Evolutionary conservation across 2,329 filamentous ascomycete genomes (phyloP).

Genomic region (Acephala macrosclerotiorum): DNA sequence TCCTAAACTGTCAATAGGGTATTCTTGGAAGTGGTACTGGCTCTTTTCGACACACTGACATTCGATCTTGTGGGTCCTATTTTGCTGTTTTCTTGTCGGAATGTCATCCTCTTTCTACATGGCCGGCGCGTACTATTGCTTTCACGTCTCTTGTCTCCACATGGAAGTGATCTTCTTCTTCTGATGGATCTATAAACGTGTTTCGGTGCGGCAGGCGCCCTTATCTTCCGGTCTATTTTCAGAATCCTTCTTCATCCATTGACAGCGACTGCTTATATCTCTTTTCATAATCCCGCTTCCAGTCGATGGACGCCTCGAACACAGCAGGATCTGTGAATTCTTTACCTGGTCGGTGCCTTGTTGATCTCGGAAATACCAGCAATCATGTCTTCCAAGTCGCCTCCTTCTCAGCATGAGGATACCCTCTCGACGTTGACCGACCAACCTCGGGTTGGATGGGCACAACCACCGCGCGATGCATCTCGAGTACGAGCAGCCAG

Average conservation of each 20-base stretch:
- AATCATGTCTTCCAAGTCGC: constrained; percentile 16
- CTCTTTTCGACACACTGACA: background rate
- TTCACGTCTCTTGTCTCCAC: background rate
- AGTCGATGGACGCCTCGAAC: background rate
- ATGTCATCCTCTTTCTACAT: constrained; percentile 4
- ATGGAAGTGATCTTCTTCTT: constrained; percentile 1
- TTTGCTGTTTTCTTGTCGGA: background rate
- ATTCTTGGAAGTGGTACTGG: constrained; percentile 12
- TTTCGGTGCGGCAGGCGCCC: background rate
- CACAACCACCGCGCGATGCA: background rate
- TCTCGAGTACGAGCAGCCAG: constrained; percentile 18
- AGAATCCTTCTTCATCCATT: background rate
- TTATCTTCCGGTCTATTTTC: background rate
- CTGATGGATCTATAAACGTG: background rate
- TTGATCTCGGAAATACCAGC: background rate
- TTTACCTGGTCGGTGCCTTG: background rate
- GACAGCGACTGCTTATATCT: background rate
- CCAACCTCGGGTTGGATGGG: background rate
- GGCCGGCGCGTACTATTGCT: background rate
- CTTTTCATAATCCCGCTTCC: background rate
- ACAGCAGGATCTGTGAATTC: constrained; percentile 16
- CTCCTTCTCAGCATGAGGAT: constrained; percentile 16
- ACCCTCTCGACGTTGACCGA: constrained; percentile 23
- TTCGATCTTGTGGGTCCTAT: constrained; percentile 4
- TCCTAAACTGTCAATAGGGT: constrained; percentile 14